Percentiles rank a stretch among this genome's conserved stretches.
Evolutionary conservation across 2,329 filamentous ascomycete genomes (phyloP).

Genomic region (Endocalyx cinctus): DNA sequence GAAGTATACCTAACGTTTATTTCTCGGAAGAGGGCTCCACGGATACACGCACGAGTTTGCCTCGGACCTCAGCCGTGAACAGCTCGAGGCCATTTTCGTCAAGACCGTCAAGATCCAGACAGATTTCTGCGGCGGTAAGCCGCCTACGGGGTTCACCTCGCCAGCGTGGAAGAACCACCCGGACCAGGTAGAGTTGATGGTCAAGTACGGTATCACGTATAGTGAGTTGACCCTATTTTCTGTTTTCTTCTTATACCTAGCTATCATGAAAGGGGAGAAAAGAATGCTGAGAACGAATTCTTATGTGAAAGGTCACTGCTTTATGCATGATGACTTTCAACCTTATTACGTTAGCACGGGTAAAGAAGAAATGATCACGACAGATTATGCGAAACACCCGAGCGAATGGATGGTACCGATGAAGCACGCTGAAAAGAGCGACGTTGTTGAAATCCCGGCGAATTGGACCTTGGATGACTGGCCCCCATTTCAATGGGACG

Average conservation of each 20-base stretch:
- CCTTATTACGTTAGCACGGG: conserved; percentile 2
- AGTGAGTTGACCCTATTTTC: too few relatives aligned
- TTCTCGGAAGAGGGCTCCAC: conserved; percentile 1
- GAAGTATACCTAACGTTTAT: neutral
- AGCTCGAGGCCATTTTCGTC: conserved; percentile 1
- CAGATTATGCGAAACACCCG: conserved; percentile 2
- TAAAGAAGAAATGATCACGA: conserved; percentile 1
- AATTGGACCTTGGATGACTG: conserved; percentile 5
- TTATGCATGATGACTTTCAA: conserved; percentile 6
- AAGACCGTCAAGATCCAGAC: conserved; percentile 3
- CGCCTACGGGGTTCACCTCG: conserved; percentile 1
- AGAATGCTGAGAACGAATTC: too few relatives aligned
- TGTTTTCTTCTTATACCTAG: too few relatives aligned
- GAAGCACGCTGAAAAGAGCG: conserved; percentile 1
- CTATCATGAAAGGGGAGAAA: too few relatives aligned
- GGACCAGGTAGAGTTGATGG: too few relatives aligned
- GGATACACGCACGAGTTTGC: conserved; percentile 4
- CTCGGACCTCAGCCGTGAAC: conserved; percentile 1
- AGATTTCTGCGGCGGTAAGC: conserved; percentile 2
- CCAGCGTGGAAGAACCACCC: too few relatives aligned
- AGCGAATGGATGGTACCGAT: conserved; percentile 4
- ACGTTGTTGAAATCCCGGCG: conserved; percentile 4
- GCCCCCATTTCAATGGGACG: too few relatives aligned
- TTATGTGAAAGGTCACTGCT: conserved; percentile 4
- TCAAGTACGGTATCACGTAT: too few relatives aligned